phyloP scores from a whole-genome alignment of 2,329 filamentous ascomycete species.

The Fusarium sp. region DNA sequence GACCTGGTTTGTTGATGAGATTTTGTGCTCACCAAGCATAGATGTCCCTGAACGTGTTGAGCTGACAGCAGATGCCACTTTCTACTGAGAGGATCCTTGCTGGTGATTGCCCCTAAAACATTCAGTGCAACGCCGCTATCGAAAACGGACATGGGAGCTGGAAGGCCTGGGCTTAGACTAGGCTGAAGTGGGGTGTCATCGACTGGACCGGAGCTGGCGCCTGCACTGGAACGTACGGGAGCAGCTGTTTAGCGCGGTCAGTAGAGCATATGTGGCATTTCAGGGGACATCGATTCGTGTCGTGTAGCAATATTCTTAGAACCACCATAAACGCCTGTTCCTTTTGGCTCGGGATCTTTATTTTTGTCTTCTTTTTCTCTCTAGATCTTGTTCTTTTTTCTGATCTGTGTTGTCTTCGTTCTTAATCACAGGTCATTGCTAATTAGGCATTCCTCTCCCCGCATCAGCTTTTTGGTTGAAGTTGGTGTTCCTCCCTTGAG shows the following conservation, averaged over 20 bases:
- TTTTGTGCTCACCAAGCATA: fast-evolving
- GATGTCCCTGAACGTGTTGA: fast-evolving
- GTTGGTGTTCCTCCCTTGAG: constrained; percentile 47
- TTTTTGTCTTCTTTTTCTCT: constrained; percentile 36
- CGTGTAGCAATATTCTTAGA: constrained; percentile 39
- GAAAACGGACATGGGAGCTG: constrained; percentile 31
- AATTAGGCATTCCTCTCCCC: constrained; percentile 29
- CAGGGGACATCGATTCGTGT: constrained; percentile 41
- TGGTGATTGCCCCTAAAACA: constrained; percentile 42
- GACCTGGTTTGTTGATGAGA: background rate
- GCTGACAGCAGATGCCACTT: background rate
- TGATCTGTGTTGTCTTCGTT: constrained; percentile 29
- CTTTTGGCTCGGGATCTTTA: constrained; percentile 39
- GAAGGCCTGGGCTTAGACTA: constrained; percentile 15
- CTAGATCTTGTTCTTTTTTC: constrained; percentile 23
- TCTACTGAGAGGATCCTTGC: constrained; percentile 20
- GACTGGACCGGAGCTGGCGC: constrained; percentile 40
- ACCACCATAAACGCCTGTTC: constrained; percentile 39
- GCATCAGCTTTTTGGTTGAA: constrained; percentile 40
- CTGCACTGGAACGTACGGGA: constrained; percentile 32
- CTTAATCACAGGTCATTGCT: constrained; percentile 30
- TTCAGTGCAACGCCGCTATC: constrained; percentile 34
- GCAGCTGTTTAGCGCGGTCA: constrained; percentile 33
- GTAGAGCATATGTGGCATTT: constrained; percentile 49
- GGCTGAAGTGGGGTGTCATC: constrained; percentile 40